Evolutionary conservation across 257 asterid genomes (phyloP), one percentile per base, ranked within the genome.

Genomic region (Fraxinus pennsylvanica): DNA sequence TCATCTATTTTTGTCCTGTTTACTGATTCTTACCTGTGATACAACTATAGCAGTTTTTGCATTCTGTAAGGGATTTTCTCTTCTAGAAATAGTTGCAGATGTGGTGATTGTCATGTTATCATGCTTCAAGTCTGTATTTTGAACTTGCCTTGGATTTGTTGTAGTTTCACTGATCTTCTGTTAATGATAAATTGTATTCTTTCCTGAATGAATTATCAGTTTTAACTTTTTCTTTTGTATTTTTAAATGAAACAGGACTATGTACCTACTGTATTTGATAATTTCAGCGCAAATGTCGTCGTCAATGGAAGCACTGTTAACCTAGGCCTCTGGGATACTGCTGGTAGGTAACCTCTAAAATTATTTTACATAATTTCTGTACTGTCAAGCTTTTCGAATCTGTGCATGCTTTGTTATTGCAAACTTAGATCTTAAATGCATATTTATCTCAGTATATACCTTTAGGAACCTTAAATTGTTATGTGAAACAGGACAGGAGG

Each of bases 281-380:
- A 90, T 86, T 90, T 90, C 87, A 91, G 96, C 80, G 96, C 96
- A 30, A 91, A 91, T 77, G 94, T 91, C 50, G 88, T 88, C 5
- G 96, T 91, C 71, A 91, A 91, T 80, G 96, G 94, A 67, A 81
- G 82, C 82, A 89, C 91, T 59, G 91, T 91, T 50, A 91, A 91
- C 85, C 88, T 91, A 30, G 96, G 96, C 82, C 88, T 91, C 74
- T 91, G 96, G 96, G 96, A 91, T 82, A 91, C 96, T 36, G 96
- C 96, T 70, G 96, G 96, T 91, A 84, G 73, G 73, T 75, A 68
- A 45, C 25, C 76, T 78, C 38, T 59, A 61, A 68, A 76, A 30
- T 10, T 68, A 29, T 61, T 41, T 32, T 78, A n/a, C 74, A 76
- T 72, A 19, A 54, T 50, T 35, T 63, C 39, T 63, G 50, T 74